Evolutionary conservation across 495 filamentous ascomycete genomes (phyloP), one percentile per base, ranked within the genome.

Genomic region (Aspergillus conjunctus): DNA sequence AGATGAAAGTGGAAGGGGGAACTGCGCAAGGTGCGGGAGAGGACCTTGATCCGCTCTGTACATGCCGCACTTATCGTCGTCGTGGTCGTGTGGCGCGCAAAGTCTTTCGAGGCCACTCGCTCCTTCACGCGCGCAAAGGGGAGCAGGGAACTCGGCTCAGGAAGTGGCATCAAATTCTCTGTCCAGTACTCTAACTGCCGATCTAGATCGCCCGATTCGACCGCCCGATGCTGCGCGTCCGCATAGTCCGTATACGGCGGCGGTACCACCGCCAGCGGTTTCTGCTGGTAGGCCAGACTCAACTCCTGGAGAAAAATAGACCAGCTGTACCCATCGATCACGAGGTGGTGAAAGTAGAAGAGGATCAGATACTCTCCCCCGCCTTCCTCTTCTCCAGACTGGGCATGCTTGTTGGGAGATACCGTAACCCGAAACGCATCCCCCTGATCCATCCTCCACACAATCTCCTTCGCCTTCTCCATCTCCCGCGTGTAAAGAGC

Each of bases 1-100:
- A 62, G 20, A 17, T 62, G 46, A 39, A 62, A 58, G 32, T 58
- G 54, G 30, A 58, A 62, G 1, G 60, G 33, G 4, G 60, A 53
- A 15, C 55, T 22, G 1, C 55, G 55, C 8, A 57, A 43, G n/a
- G 12, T 49, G 8, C 20, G 55, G 34, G 41, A 48, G 7, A n/a
- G 1, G 2, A 33, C 6, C 21, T 46, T 43, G 18, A 59, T 34
- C 10, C 26, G n/a, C 14, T 48, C 41, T 11, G 26, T n/a, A 4
- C 46, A 1, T 48, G 46, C 55, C 2, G 7, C 11, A 26, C 26
- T 48, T 8, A 57, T 14, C 5, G 2, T 0, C 11, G 22, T 22
- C 43, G 43, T 57, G 3, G 31, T 31, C 3, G 44, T 49, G 26
- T 57, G 55, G 4, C 9, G n/a, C 2, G 46, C 22, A 30, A 18